Conservation (phyloP, 169 alveolate genomes). For the Cryptosporidium tyzzeri region DNA sequence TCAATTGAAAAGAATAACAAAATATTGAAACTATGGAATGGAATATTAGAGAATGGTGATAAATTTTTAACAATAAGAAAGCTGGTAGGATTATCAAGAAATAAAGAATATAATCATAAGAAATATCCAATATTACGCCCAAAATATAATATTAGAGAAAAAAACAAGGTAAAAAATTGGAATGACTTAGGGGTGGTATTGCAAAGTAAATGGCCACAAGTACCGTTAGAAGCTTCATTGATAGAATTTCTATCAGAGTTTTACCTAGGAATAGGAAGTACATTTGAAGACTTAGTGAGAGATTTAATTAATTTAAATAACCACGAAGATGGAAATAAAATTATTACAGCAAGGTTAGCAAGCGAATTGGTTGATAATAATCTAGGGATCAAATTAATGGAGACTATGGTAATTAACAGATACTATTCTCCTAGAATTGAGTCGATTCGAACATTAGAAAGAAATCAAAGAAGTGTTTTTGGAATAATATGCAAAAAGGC, state of each 20-base stretch:
- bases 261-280: conserved; percentile 35
- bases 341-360: conserved; percentile 29
- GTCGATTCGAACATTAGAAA: conserved; percentile 35
- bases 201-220: conserved; percentile 69
- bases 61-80: neutral
- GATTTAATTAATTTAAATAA: conserved; percentile 6
- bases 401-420: conserved; percentile 35
- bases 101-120: neutral
- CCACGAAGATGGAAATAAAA: neutral
- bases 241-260: conserved; percentile 45
- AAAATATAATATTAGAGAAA: conserved; percentile 13
- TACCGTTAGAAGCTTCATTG: conserved; percentile 52
- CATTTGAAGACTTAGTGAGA: conserved; percentile 23
- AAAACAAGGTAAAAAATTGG: conserved; percentile 12
- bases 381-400: conserved; percentile 52
- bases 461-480: conserved; percentile 18
- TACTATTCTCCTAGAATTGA: conserved; percentile 54
- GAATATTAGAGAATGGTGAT: neutral
- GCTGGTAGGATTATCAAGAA: neutral
- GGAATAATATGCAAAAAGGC: conserved; percentile 35
- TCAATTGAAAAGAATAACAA: neutral
- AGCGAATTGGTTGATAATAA: conserved; percentile 39
- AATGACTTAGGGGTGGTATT: conserved; percentile 46
- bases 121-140: conserved; percentile 57
- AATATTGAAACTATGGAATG: neutral